A percentile compares a stretch with the other conserved stretches of the same genome.
Evolutionary conservation across 345 rosid species (phyloP).

Genomic region (Leavenworthia alabamica): DNA sequence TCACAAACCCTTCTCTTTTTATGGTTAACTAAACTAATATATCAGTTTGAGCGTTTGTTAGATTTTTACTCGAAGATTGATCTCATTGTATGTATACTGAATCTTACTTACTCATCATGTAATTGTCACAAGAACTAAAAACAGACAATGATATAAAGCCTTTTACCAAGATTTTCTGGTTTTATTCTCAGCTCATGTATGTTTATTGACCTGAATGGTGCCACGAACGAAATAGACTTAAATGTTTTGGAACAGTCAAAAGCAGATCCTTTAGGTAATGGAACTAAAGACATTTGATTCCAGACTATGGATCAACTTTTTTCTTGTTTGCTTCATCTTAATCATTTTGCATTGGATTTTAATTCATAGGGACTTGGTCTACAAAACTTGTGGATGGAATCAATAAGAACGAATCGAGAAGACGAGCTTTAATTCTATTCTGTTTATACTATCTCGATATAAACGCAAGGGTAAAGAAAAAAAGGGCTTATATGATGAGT

Average conservation of each 20-base stretch:
- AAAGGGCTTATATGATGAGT: slow-evolving; percentile 6
- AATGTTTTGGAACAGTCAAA: slow-evolving; percentile 45
- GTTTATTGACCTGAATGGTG: slow-evolving; percentile 55
- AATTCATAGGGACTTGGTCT: slow-evolving; percentile 50
- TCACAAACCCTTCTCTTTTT: background rate
- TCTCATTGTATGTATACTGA: background rate
- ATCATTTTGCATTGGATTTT: slow-evolving; percentile 3
- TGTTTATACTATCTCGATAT: slow-evolving; percentile 57
- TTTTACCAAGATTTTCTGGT: slow-evolving; percentile 5
- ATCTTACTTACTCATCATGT: background rate
- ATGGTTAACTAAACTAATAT: background rate
- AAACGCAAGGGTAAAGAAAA: slow-evolving; percentile 60
- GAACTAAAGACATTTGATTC: background rate
- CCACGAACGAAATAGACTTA: slow-evolving; percentile 51
- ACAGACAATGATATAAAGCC: background rate
- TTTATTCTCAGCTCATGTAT: slow-evolving; percentile 55
- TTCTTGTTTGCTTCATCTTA: background rate
- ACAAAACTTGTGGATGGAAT: slow-evolving; percentile 79
- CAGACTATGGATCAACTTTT: background rate
- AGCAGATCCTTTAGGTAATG: slow-evolving; percentile 58
- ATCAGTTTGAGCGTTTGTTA: background rate
- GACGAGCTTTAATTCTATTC: slow-evolving; percentile 70
- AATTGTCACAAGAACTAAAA: background rate
- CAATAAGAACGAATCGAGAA: slow-evolving; percentile 72
- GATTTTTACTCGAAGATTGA: background rate